A percentile compares a stretch with the other conserved stretches of the same genome.
These are phyloP conservation scores for Pseudomicrostroma phylloplanum DNA, from an alignment of 1,284 basidiomycete species.

Conservation along the genomic window DNA sequence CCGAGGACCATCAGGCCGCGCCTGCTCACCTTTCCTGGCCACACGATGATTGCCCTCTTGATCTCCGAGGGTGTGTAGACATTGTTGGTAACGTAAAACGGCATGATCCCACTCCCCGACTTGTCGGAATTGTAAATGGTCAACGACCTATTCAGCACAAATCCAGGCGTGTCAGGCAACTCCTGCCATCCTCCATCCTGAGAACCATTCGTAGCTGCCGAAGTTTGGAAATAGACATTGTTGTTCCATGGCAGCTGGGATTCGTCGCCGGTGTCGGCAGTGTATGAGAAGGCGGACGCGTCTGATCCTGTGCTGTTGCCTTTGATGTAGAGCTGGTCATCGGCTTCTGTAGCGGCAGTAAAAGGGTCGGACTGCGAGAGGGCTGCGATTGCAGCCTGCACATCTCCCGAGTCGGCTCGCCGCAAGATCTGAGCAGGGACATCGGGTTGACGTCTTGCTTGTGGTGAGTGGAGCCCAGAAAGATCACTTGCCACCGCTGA, in stretches of 20 bases:
- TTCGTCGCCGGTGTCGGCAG: neutral
- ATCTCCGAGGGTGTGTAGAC: constrained; percentile 26
- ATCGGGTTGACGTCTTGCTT: no score
- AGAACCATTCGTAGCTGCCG: constrained; percentile 10
- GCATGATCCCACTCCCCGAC: constrained; percentile 19
- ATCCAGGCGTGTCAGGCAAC: constrained; percentile 28
- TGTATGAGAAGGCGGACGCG: neutral
- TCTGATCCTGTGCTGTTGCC: neutral
- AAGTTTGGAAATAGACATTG: neutral
- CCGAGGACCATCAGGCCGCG: neutral
- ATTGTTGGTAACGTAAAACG: constrained; percentile 28
- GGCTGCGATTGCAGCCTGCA: neutral
- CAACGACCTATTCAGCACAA: constrained; percentile 32
- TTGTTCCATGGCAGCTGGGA: neutral
- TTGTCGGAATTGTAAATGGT: constrained; percentile 15
- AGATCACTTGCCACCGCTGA: no score
- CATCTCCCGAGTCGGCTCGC: neutral
- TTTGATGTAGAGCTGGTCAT: neutral
- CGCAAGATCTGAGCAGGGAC: neutral
- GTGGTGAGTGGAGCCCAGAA: no score
- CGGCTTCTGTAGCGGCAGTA: neutral
- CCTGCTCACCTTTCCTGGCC: constrained; percentile 23
- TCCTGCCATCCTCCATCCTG: constrained; percentile 19
- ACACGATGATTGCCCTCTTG: constrained; percentile 35
- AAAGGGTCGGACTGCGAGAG: neutral